A percentile compares a stretch with the other conserved stretches of the same genome.
Evolutionary conservation across 2,329 filamentous ascomycete genomes (phyloP).

Genomic region (Talaromyces funiculosus): DNA sequence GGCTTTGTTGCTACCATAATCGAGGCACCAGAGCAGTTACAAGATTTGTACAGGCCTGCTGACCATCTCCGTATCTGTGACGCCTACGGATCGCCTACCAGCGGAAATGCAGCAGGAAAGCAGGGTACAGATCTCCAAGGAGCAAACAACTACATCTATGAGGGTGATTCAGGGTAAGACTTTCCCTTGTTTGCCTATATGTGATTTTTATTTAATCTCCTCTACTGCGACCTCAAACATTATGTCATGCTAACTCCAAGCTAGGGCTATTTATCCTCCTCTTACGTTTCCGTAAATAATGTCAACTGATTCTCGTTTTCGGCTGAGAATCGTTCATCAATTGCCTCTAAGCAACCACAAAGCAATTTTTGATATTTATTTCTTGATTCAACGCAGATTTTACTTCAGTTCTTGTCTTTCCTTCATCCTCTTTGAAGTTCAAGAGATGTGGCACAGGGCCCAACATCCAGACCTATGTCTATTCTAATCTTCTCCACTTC

Average conservation of each 20-base stretch:
- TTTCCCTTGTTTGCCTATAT: too few species aligned
- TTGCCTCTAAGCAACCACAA: neutral
- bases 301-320: neutral
- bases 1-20: slow-evolving; percentile 30
- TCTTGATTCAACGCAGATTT: neutral
- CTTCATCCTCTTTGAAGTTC: neutral
- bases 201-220: too few species aligned
- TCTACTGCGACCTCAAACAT: neutral
- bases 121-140: slow-evolving; percentile 1
- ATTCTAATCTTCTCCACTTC: neutral
- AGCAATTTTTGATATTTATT: neutral
- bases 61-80: slow-evolving; percentile 22
- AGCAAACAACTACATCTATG: slow-evolving; percentile 12
- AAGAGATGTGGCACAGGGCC: neutral
- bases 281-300: neutral
- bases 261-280: slow-evolving; percentile 11
- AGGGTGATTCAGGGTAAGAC: slow-evolving; percentile 12
- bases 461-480: neutral
- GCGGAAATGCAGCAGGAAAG: slow-evolving; percentile 22
- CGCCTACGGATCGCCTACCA: slow-evolving; percentile 18
- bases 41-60: slow-evolving; percentile 14
- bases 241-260: neutral
- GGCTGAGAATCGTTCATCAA: neutral
- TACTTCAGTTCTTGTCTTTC: neutral
- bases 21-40: slow-evolving; percentile 27